Conservation (phyloP, 2,329 filamentous ascomycete species). For the Paraphoma chrysanthemicola region DNA sequence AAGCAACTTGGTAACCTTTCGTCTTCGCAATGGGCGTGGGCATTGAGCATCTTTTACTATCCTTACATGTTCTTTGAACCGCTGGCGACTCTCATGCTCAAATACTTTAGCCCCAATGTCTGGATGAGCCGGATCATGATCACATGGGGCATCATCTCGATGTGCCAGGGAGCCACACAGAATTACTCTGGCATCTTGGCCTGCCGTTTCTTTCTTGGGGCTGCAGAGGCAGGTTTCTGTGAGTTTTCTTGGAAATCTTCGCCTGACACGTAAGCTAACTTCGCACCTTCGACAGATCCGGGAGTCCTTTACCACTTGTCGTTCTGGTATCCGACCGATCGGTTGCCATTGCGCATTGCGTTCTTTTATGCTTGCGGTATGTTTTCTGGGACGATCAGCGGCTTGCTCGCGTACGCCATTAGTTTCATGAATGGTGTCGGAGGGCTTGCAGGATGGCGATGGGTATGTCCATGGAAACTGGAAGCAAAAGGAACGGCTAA, state of each 20-base stretch:
- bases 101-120: slow-evolving; percentile 26
- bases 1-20: slow-evolving; percentile 41
- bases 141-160: slow-evolving; percentile 43
- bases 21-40: slow-evolving; percentile 42
- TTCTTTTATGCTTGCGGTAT: slow-evolving; percentile 65
- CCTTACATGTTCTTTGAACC: slow-evolving; percentile 44
- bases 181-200: slow-evolving; percentile 52
- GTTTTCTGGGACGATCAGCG: slow-evolving; percentile 64
- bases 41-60: slow-evolving; percentile 44
- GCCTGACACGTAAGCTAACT: not conserved
- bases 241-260: not conserved
- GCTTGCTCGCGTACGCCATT: slow-evolving; percentile 64
- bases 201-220: slow-evolving; percentile 50
- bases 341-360: slow-evolving; percentile 61
- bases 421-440: slow-evolving; percentile 64
- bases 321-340: slow-evolving; percentile 66
- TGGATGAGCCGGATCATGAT: slow-evolving; percentile 34
- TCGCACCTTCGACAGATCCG: slow-evolving; percentile 11
- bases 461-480: slow-evolving; percentile 20
- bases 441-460: slow-evolving; percentile 44
- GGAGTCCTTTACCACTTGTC: slow-evolving; percentile 60
- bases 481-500: not conserved
- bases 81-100: slow-evolving; percentile 27
- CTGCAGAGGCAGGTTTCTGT: slow-evolving; percentile 36
- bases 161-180: slow-evolving; percentile 54